Conservation (phyloP, 2,329 filamentous ascomycete species). For the Fusarium sp. region DNA sequence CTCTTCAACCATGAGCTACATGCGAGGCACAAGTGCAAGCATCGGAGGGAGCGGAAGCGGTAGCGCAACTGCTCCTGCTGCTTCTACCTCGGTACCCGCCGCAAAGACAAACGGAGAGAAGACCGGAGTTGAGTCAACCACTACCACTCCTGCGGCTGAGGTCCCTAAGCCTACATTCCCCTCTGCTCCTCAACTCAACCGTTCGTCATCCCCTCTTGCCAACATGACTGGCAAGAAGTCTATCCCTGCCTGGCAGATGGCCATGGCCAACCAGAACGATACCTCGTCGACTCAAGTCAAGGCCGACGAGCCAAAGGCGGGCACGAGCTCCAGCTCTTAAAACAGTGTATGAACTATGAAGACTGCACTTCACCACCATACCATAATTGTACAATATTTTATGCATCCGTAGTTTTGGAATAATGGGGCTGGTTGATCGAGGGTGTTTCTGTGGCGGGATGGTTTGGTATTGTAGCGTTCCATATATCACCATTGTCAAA, state of each 20-base stretch:
- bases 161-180: conserved; percentile 50
- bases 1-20: conserved; percentile 44
- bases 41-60: background rate
- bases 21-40: conserved; percentile 44
- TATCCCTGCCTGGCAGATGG: conserved; percentile 86
- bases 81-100: conserved; percentile 41
- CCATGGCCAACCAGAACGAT: conserved; percentile 70
- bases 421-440: conserved; percentile 28
- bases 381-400: conserved; percentile 38
- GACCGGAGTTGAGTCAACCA: conserved; percentile 43
- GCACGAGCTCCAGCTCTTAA: conserved; percentile 38
- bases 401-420: conserved; percentile 36
- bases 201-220: conserved; percentile 54
- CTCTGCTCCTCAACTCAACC: conserved; percentile 48
- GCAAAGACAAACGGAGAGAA: conserved; percentile 49
- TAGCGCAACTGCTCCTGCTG: conserved; percentile 43
- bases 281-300: conserved; percentile 48
- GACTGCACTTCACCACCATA: conserved; percentile 18
- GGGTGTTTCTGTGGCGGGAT: conserved; percentile 21
- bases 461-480: conserved; percentile 35
- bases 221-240: conserved; percentile 68
- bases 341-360: background rate
- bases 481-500: conserved; percentile 22
- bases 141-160: conserved; percentile 49
- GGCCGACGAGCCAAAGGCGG: conserved; percentile 46